Evolutionary conservation across 179 eudicot genomes (phyloP), one percentile per base, ranked within the genome.

Genomic region (Heliamphora pulchella): DNA sequence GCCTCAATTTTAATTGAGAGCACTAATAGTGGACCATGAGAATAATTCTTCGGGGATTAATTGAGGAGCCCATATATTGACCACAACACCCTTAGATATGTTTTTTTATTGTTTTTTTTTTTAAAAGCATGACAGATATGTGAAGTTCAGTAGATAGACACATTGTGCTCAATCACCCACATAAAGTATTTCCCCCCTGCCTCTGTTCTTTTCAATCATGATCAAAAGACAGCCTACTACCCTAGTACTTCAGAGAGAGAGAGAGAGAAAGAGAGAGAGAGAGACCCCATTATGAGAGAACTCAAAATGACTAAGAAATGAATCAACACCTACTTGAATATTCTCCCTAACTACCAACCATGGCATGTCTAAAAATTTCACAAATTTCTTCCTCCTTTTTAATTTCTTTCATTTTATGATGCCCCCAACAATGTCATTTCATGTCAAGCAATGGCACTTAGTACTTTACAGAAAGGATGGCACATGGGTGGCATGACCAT

Each of bases 401-500:
- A 31, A 31, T 11, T 70, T 39, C 4, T 18, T 31, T 31, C 57
- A 62, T 75, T 68, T 71, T 79, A 69, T 75, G 74, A 78, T 74
- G 17, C 31, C 81, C 80, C 87, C 81, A 84, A 85, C 83, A 87
- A 79, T 87, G 88, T 87, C 31, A 31, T 31, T 80, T 87, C 89
- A 86, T 72, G 84, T 80, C 82, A 54, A 83, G 80, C 80, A 75
- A 69, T 22, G 20, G 51, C 71, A 81, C 61, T 78, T 14, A 31
- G 85, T 85, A 81, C 83, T 89, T 89, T 89, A 89, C 90, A 87
- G 88, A 86, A 83, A 64, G 80, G 86, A 75, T 83, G 53, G 78
- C 91, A 89, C 90, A 87, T 89, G 90, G 88, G 78, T 73, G 80
- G 31, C 31, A 31, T 31, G 58, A 71, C 43, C 80, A 82, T 74